phyloP scores from a whole-genome alignment of 805 yeast species.

The Kluyveromyces lactis region DNA sequence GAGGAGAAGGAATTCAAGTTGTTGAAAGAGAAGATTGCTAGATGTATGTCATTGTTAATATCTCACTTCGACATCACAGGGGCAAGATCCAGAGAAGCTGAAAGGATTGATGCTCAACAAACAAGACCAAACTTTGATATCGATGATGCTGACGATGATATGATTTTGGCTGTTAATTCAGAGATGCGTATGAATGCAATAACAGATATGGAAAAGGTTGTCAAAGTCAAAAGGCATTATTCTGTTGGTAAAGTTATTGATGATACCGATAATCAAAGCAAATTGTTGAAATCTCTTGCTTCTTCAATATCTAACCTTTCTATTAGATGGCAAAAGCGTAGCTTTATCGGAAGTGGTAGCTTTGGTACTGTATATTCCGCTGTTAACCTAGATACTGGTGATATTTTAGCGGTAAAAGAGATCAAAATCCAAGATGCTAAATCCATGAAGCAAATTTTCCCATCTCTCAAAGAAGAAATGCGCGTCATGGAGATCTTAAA shows the following conservation, averaged over 20 bases:
- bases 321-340: conserved; percentile 95
- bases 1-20: conserved; percentile 66
- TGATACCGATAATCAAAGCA: conserved; percentile 78
- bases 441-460: conserved; percentile 74
- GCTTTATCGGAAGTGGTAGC: conserved; percentile 88
- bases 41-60: conserved; percentile 86
- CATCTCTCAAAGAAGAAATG: conserved; percentile 93
- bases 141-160: conserved; percentile 45
- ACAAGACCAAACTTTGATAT: conserved; percentile 26
- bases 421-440: conserved; percentile 84
- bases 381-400: conserved; percentile 88
- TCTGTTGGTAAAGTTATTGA: conserved; percentile 84
- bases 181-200: conserved; percentile 64
- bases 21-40: conserved; percentile 76
- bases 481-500: conserved; percentile 88
- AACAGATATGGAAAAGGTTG: conserved; percentile 48
- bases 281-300: conserved; percentile 76
- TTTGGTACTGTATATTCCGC: conserved; percentile 94
- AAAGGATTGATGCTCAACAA: conserved; percentile 33
- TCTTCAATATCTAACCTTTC: conserved; percentile 84
- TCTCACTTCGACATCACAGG: conserved; percentile 99
- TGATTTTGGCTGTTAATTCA: conserved; percentile 47
- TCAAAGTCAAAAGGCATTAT: conserved; percentile 30
- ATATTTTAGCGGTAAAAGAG: conserved; percentile 94
- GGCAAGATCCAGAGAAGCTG: conserved; percentile 69